These are phyloP conservation scores for Pseudohalonectria lignicola DNA, from an alignment of 2,329 filamentous ascomycete genomes.

Conservation along the genomic window DNA sequence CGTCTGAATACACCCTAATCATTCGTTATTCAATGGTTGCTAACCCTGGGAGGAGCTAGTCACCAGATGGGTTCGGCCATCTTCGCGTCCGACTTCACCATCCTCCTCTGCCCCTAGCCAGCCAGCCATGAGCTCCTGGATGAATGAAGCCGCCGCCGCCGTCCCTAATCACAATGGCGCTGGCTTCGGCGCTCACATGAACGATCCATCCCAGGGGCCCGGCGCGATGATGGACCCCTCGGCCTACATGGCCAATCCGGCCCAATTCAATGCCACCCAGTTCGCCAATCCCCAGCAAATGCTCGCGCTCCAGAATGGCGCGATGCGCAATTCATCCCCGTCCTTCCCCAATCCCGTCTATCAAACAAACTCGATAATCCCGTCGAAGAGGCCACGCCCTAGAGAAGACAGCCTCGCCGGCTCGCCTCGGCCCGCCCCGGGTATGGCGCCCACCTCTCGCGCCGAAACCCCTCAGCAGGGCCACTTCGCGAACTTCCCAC, in stretches of 20 bases:
- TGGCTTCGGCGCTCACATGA: slow-evolving; percentile 50
- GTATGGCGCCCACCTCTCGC: slow-evolving; percentile 69
- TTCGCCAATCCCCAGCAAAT: slow-evolving; percentile 48
- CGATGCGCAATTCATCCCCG: slow-evolving; percentile 72
- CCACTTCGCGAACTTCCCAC: slow-evolving; percentile 58
- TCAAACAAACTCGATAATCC: slow-evolving; percentile 76
- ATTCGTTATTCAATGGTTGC: slow-evolving; percentile 23
- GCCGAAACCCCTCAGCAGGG: slow-evolving; percentile 85
- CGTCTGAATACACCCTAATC: slow-evolving; percentile 31
- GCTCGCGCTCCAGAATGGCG: slow-evolving; percentile 66
- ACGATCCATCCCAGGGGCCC: slow-evolving; percentile 39
- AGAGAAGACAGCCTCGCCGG: slow-evolving; percentile 75
- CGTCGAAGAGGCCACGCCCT: slow-evolving; percentile 76
- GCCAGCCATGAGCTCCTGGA: slow-evolving; percentile 60
- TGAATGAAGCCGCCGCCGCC: slow-evolving; percentile 48
- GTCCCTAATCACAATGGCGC: slow-evolving; percentile 61
- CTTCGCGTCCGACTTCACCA: slow-evolving; percentile 5
- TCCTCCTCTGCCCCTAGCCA: slow-evolving; percentile 17
- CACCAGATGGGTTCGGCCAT: slow-evolving; percentile 33
- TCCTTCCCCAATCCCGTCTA: slow-evolving; percentile 69
- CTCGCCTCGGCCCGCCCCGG: slow-evolving; percentile 66
- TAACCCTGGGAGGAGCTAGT: slow-evolving; percentile 23
- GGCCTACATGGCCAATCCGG: slow-evolving; percentile 48
- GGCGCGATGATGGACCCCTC: slow-evolving; percentile 55
- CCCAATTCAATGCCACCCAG: slow-evolving; percentile 47